phyloP scores from a whole-genome alignment of 495 filamentous ascomycete species.

The Opeltia flavorubescens region DNA sequence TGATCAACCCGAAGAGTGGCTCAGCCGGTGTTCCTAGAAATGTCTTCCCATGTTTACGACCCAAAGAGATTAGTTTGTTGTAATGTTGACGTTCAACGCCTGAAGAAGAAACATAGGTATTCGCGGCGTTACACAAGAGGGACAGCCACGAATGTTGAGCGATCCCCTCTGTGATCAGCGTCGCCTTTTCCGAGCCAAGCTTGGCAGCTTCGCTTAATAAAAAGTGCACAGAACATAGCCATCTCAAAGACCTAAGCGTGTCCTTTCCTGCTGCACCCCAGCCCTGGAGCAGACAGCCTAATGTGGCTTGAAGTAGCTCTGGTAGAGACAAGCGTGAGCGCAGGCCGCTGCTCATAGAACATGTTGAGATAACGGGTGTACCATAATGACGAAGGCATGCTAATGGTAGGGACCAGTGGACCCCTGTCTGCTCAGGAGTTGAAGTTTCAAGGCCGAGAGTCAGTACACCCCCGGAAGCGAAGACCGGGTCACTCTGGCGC shows the following conservation, averaged over 20 bases:
- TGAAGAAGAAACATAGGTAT: background rate
- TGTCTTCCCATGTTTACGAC: slow-evolving; percentile 1
- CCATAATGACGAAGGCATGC: slow-evolving; percentile 11
- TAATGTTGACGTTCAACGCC: background rate
- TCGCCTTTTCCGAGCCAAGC: background rate
- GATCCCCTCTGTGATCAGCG: background rate
- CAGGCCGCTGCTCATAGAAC: slow-evolving; percentile 1
- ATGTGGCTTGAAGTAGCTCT: slow-evolving; percentile 3
- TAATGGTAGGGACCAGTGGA: slow-evolving; percentile 13
- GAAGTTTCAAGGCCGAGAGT: slow-evolving; percentile 15
- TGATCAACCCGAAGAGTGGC: background rate
- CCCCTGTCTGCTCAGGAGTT: background rate
- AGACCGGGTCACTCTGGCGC: slow-evolving; percentile 15
- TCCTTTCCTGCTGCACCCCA: slow-evolving; percentile 1
- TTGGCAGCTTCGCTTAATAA: background rate
- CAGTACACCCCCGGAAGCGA: slow-evolving; percentile 16
- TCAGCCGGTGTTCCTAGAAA: slow-evolving; percentile 1
- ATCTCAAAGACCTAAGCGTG: background rate
- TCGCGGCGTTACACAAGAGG: background rate
- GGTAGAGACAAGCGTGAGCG: slow-evolving; percentile 2
- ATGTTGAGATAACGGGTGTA: background rate
- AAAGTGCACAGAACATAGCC: background rate
- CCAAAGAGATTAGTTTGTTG: slow-evolving; percentile 4
- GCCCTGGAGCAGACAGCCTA: background rate
- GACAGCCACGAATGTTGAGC: slow-evolving; percentile 1